phyloP scores from a whole-genome alignment of 345 rosid species.

The Erucastrum elatum region DNA sequence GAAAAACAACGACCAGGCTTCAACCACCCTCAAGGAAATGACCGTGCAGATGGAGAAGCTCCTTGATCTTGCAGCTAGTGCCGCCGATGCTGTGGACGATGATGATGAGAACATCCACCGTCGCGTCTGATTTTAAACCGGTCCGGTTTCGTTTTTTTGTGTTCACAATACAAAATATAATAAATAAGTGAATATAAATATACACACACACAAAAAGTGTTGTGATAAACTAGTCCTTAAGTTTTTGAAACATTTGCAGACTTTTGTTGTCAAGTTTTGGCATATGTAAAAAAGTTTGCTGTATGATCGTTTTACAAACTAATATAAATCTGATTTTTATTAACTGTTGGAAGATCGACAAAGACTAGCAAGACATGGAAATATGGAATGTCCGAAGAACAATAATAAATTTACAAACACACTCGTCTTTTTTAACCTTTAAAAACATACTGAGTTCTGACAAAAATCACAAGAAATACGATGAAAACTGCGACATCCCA shows the following conservation, averaged over 20 bases:
- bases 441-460: no score
- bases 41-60: conserved; percentile 34
- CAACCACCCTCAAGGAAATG: conserved; percentile 26
- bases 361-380: background rate
- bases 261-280: background rate
- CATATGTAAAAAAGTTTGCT: background rate
- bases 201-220: background rate
- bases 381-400: no score
- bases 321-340: background rate
- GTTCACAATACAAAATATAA: background rate
- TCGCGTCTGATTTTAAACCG: conserved; percentile 16
- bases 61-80: conserved; percentile 37
- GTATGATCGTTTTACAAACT: background rate
- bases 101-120: conserved; percentile 40
- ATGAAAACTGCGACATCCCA: no score
- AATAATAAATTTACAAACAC: no score
- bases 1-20: conserved; percentile 25
- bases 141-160: background rate
- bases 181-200: background rate
- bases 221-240: conserved; percentile 12
- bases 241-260: conserved; percentile 1
- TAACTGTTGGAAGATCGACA: background rate
- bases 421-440: no score
- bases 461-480: no score
- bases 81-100: conserved; percentile 39